Percentiles rank a stretch among this genome's conserved stretches.
Conservation (phyloP, 2,329 filamentous ascomycete genomes). For the Penicillium sp. region DNA sequence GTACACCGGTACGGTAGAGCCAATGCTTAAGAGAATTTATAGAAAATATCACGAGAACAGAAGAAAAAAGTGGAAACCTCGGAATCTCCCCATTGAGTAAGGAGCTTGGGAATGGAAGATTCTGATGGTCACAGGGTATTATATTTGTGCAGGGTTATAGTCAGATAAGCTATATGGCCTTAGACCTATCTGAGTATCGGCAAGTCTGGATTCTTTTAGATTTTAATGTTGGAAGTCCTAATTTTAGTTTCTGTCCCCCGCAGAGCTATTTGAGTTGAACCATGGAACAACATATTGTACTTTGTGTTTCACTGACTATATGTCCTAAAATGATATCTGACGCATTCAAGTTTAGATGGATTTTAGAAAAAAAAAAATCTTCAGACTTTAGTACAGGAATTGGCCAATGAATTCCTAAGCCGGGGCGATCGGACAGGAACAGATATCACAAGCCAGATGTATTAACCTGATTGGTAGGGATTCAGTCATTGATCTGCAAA, state of each 20-base stretch:
- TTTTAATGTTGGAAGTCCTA: background rate
- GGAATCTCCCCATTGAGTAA: conserved; percentile 12
- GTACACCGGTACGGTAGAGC: background rate
- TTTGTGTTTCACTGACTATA: background rate
- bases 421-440: conserved; percentile 4
- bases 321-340: background rate
- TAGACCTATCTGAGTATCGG: background rate
- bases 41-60: background rate
- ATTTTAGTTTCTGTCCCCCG: background rate
- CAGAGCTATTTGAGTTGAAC: background rate
- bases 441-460: background rate
- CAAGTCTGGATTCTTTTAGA: background rate
- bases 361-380: background rate
- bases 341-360: background rate
- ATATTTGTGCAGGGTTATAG: background rate
- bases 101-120: conserved; percentile 9
- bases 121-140: conserved; percentile 6
- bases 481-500: conserved; percentile 1
- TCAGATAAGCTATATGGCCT: conserved; percentile 4
- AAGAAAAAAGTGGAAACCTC: conserved; percentile 2
- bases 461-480: background rate
- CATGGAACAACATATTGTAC: background rate
- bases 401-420: conserved; percentile 1
- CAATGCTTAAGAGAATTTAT: background rate
- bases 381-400: background rate